Conservation (phyloP, 108 stramenopile species). For the Cyclotella sp. region DNA sequence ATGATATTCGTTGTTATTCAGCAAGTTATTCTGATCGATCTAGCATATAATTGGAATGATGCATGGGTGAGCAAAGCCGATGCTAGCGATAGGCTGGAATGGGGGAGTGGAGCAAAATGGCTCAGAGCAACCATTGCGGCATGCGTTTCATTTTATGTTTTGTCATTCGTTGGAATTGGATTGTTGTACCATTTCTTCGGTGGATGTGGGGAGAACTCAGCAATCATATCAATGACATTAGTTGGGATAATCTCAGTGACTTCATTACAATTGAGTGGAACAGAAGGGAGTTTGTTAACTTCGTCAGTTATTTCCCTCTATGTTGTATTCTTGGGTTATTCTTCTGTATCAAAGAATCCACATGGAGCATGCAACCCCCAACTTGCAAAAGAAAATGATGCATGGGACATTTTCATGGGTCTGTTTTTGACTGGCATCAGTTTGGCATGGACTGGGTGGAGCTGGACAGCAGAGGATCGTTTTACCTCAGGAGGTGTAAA, state of each 20-base stretch:
- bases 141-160: constrained; percentile 64
- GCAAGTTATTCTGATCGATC: constrained; percentile 85
- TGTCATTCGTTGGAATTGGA: constrained; percentile 70
- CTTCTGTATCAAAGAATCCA: constrained; percentile 90
- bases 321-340: constrained; percentile 81
- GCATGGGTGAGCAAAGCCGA: constrained; percentile 81
- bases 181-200: constrained; percentile 82
- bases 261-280: constrained; percentile 67
- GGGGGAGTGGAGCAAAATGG: constrained; percentile 75
- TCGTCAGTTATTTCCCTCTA: constrained; percentile 85
- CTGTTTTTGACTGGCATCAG: constrained; percentile 78
- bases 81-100: constrained; percentile 68
- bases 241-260: constrained; percentile 75
- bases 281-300: constrained; percentile 90
- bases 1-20: constrained; percentile 74
- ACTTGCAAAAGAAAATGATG: constrained; percentile 67
- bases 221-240: constrained; percentile 87
- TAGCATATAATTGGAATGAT: constrained; percentile 91
- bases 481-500: constrained; percentile 50
- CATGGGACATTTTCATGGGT: constrained; percentile 81
- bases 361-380: constrained; percentile 80
- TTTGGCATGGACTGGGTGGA: constrained; percentile 88
- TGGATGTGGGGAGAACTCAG: constrained; percentile 75
- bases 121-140: constrained; percentile 70
- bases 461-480: constrained; percentile 56